Evolutionary conservation across 164 flowering plant genomes (phyloP).

Genomic region (Aristolochia californica): DNA sequence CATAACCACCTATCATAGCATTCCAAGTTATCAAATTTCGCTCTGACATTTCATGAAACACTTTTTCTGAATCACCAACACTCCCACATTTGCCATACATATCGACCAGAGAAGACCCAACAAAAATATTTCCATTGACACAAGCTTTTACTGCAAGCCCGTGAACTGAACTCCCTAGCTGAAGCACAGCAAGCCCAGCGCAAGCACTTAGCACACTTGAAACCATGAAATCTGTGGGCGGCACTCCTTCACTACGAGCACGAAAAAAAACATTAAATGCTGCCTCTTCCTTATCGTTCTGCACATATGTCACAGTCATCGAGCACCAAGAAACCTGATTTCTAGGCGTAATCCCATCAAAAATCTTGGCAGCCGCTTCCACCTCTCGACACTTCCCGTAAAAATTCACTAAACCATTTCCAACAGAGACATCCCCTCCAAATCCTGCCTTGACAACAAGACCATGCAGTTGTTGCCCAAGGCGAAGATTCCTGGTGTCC

Average conservation of each 20-base stretch:
- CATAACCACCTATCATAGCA: constrained; percentile 67
- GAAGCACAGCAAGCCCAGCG: constrained; percentile 60
- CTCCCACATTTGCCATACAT: constrained; percentile 95
- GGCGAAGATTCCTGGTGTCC: constrained; percentile 25
- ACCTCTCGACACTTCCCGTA: constrained; percentile 69
- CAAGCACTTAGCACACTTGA: constrained; percentile 76
- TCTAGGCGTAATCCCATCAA: constrained; percentile 21
- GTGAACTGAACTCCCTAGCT: constrained; percentile 60
- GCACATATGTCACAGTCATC: constrained; percentile 53
- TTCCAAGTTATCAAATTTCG: constrained; percentile 72
- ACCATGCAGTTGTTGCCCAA: constrained; percentile 63
- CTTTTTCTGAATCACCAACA: constrained; percentile 44
- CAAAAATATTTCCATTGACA: constrained; percentile 51
- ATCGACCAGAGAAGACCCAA: constrained; percentile 86
- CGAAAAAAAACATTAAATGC: constrained; percentile 39
- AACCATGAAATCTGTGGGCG: constrained; percentile 59
- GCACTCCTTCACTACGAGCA: constrained; percentile 35
- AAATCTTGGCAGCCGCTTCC: constrained; percentile 36
- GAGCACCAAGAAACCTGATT: constrained; percentile 79
- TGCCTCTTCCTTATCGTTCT: constrained; percentile 63
- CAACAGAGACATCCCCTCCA: constrained; percentile 40
- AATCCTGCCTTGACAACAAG: constrained; percentile 38
- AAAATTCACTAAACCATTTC: constrained; percentile 72
- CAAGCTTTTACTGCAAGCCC: constrained; percentile 67
- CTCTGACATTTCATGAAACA: constrained; percentile 42